Base-by-base conservation (phyloP, 257 asterid species). In the Petrea volubilis region DNA sequence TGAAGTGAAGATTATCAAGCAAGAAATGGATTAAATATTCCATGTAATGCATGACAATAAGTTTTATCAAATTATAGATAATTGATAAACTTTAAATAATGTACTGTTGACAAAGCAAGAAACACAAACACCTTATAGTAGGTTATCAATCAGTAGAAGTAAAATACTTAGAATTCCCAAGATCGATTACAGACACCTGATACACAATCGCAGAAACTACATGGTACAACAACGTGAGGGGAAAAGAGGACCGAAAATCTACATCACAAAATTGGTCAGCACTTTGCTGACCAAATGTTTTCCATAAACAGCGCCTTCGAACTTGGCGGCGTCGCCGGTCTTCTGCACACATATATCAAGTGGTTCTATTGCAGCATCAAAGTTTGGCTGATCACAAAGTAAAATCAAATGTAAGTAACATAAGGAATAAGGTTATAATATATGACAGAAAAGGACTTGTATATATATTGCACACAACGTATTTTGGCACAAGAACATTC, bases 281-380 rank as follows among this genome's bases (percentile, higher is more conserved):
- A 92, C 97, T 88, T 92, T 92, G 75, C 91, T 60, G 17, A 84
- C 96, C 87, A 90, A 84, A 76, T 95, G 98, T 82, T 90, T 82
- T 40, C 98, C 97, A 13, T 95, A 95, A 53, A 86, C 96, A 71
- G 97, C 97, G 52, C 83, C 86, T 36, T 83, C 79, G 57, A 86
- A 82, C 71, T 86, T 92, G 80, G 31, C 85, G 43, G 62, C 36
- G 18, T 94, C 96, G 25, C 97, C 98, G 23, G 75, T 90, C 80
- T 67, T 82, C 74, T 81, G 51, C 76, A 88, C 75, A 31, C 97
- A 94, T 43, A 41, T 36, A 18, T 88, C 90, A 47, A 89, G 64
- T 5, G 99, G 97, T 78, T 85, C 95, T 13, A 94, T 67, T 11
- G 82, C 84, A 68, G 96, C 91, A 49, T 91, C 97, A 40, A 74